These are phyloP conservation scores for Ceratocystis huliohia DNA, from an alignment of 2,329 filamentous ascomycete species.

Conservation along the genomic window DNA sequence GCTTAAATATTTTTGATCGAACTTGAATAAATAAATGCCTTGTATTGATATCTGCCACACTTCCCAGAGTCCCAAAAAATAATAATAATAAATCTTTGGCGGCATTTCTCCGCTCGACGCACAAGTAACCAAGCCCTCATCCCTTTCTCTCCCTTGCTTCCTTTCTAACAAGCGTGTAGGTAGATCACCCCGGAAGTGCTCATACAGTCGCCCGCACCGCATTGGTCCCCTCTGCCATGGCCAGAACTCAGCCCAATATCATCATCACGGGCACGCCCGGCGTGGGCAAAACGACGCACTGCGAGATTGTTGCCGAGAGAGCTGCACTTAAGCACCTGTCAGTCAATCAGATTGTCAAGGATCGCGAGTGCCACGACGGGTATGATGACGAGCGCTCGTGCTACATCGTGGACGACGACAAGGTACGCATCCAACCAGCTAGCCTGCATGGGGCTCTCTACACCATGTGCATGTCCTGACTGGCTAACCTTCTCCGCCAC, in stretches of 20 bases:
- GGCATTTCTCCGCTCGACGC: too few relatives aligned
- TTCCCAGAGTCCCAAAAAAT: neutral
- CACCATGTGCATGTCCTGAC: neutral
- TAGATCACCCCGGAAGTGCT: too few relatives aligned
- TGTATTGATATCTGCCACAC: too few relatives aligned
- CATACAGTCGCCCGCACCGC: too few relatives aligned
- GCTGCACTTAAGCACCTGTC: slow-evolving; percentile 71
- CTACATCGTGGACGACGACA: slow-evolving; percentile 94
- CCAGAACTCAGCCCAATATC: slow-evolving; percentile 61
- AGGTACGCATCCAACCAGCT: slow-evolving; percentile 40
- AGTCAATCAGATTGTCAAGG: slow-evolving; percentile 85
- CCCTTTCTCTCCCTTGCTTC: too few relatives aligned
- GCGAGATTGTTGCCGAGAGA: slow-evolving; percentile 63
- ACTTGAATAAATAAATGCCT: neutral
- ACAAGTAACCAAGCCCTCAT: too few relatives aligned
- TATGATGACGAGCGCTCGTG: slow-evolving; percentile 75
- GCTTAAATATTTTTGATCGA: neutral
- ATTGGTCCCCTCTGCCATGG: slow-evolving; percentile 7
- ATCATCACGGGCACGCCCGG: slow-evolving; percentile 92
- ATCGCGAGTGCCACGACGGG: slow-evolving; percentile 72
- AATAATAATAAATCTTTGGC: neutral
- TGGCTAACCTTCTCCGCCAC: neutral
- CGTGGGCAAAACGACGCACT: slow-evolving; percentile 89
- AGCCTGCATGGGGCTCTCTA: neutral
- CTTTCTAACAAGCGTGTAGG: too few relatives aligned